Percentiles rank a stretch among this genome's conserved stretches.
Conservation (phyloP, 2,329 filamentous ascomycete species). For the Diaporthe ampelina region DNA sequence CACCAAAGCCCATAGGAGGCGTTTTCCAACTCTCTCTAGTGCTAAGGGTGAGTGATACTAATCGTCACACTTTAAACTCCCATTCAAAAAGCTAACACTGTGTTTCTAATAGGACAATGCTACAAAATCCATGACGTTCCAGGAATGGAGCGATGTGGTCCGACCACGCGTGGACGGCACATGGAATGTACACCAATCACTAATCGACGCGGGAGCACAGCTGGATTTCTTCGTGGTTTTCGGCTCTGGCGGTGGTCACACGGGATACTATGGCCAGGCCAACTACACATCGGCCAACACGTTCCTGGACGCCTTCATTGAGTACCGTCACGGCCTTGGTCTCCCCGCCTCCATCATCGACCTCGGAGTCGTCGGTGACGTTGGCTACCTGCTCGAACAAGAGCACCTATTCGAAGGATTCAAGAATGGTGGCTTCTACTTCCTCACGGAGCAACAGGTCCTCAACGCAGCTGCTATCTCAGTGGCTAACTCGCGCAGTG, state of each 20-base stretch:
- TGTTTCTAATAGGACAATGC: not conserved
- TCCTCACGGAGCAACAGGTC: not conserved
- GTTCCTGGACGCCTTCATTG: constrained; percentile 52
- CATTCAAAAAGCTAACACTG: too few relatives aligned
- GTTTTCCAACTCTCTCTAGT: not conserved
- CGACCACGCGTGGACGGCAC: not conserved
- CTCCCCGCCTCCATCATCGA: constrained; percentile 48
- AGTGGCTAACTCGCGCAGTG: not conserved
- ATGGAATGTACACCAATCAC: constrained; percentile 53
- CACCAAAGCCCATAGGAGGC: not conserved
- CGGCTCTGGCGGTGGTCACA: not conserved
- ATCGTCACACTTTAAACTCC: not conserved
- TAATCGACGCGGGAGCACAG: constrained; percentile 38
- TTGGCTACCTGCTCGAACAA: not conserved
- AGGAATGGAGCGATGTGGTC: not conserved
- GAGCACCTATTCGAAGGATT: not conserved
- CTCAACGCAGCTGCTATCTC: not conserved
- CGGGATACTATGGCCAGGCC: constrained; percentile 42
- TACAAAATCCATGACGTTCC: not conserved
- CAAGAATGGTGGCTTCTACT: not conserved
- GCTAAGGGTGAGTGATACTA: not conserved
- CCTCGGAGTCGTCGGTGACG: not conserved
- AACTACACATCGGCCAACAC: constrained; percentile 54
- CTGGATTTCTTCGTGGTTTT: constrained; percentile 54
- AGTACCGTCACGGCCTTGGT: constrained; percentile 49